Evolutionary conservation across 169 alveolate species (phyloP).

Genomic region (Eimeria acervulina): DNA sequence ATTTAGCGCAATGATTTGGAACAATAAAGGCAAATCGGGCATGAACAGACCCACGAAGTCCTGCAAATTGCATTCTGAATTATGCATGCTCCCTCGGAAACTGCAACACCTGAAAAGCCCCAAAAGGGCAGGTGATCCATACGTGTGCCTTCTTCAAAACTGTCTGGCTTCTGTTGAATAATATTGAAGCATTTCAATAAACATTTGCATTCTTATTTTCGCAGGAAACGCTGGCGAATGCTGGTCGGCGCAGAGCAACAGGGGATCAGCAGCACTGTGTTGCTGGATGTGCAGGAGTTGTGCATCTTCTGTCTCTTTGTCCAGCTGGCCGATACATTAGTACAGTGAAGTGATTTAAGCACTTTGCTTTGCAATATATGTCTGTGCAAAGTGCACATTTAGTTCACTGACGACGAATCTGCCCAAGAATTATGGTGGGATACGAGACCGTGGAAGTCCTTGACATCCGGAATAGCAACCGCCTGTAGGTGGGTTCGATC

Average conservation of each 20-base stretch:
- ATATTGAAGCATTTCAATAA: neutral
- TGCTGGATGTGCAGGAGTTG: neutral
- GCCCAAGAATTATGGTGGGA: too few species aligned
- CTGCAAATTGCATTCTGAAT: neutral
- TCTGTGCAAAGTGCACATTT: neutral
- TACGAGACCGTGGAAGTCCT: too few species aligned
- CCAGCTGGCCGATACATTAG: neutral
- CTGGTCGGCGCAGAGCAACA: neutral
- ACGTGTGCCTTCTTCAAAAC: neutral
- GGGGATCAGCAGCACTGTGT: neutral
- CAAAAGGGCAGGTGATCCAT: neutral
- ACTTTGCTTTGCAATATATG: neutral
- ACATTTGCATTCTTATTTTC: neutral
- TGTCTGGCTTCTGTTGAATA: neutral
- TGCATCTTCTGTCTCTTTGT: neutral
- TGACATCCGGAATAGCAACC: too few species aligned
- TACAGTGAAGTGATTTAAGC: neutral
- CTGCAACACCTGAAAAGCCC: conserved; percentile 20
- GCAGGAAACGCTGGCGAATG: neutral
- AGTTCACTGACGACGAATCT: neutral
- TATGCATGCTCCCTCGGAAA: neutral
- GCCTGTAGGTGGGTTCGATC: too few species aligned
- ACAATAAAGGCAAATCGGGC: neutral
- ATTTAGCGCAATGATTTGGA: neutral
- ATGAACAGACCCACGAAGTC: neutral